Conservation (phyloP, 805 yeast species). For the Cyberlindnera xylosilytica region DNA sequence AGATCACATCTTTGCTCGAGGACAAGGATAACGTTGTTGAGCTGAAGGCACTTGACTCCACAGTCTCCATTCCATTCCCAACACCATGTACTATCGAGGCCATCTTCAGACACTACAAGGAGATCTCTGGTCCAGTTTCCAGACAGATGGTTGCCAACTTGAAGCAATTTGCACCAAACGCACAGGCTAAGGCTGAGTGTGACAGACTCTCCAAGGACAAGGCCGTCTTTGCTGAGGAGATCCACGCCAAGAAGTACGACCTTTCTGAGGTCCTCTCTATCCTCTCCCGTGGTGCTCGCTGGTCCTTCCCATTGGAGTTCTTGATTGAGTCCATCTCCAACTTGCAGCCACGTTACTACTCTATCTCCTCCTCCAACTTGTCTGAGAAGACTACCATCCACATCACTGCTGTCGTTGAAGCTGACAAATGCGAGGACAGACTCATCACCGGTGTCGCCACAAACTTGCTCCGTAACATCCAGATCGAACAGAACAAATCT, state of each 20-base stretch:
- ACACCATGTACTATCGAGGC: conserved; percentile 88
- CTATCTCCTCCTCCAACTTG: conserved; percentile 86
- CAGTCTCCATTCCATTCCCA: conserved; percentile 61
- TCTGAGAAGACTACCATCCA: conserved; percentile 73
- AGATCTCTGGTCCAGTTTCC: conserved; percentile 89
- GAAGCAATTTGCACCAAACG: conserved; percentile 78
- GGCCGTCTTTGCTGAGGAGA: conserved; percentile 59
- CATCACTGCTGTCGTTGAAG: conserved; percentile 90
- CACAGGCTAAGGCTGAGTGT: conserved; percentile 40
- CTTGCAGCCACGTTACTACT: conserved; percentile 92
- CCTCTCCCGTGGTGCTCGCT: conserved; percentile 61
- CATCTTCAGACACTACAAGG: conserved; percentile 80
- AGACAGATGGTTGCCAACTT: conserved; percentile 77
- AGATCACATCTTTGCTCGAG: conserved; percentile 55
- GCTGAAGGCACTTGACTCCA: conserved; percentile 68
- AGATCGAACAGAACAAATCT: conserved; percentile 52
- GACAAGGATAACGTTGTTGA: conserved; percentile 56
- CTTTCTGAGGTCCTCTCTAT: conserved; percentile 68
- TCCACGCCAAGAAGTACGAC: conserved; percentile 61
- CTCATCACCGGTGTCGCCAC: conserved; percentile 77
- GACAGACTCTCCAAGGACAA: conserved; percentile 62
- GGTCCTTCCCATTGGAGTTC: conserved; percentile 86
- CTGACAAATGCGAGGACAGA: conserved; percentile 26
- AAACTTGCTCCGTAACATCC: conserved; percentile 74
- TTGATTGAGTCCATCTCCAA: conserved; percentile 77